Evolutionary conservation across 2,329 filamentous ascomycete genomes (phyloP), one percentile per base, ranked within the genome.

Genomic region (Dryadomyces quercus-mongolicae): DNA sequence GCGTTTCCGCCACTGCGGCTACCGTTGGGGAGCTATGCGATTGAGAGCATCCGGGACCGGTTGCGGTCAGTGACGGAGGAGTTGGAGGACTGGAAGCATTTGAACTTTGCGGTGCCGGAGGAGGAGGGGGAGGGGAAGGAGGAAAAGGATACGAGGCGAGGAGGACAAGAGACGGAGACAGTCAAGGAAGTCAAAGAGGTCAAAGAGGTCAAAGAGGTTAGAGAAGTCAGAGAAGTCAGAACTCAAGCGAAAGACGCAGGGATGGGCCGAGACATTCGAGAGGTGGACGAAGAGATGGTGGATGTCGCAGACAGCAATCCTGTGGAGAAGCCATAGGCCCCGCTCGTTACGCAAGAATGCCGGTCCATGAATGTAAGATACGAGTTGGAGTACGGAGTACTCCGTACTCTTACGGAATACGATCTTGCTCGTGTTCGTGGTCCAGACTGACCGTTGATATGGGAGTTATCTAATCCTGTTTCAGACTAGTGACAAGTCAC

Each of bases 41-140:
- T 97, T 42, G 92, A 98, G 68, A 96, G 91, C 67, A 94, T 97
- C 51, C 76, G 93, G 16, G 93, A 98, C 70, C 78, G 92, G 20
- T 70, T 97, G 64, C 80, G 89, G 60, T 92, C 86, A 57, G 88
- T 97, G 44, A 96, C 91, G 13, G 93, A 97, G 68, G 93, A 98
- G 72, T 80, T 94, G 60, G 89, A 94, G 70, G 89, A 94, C 65
- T 95, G 89, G 88, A 93, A 91, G 63, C 85, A 92, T 65, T 72
- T 94, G 34, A 88, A 88, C 66, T 91, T 89, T 60, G 71, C 78
- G 0, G 64, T 69, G 42, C 66, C 70, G 15, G 64, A 71, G 55
- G 1, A 65, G 64, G 43, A 64, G 65, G 40, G 66, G 63, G 52
- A 63, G 64, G 45, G 62, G 61, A 46, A 64, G 66, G 15, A 67